Percentiles rank a stretch among this genome's conserved stretches.
Conservation (phyloP, 208 protist genomes). For the Crithidia acanthocephali region DNA sequence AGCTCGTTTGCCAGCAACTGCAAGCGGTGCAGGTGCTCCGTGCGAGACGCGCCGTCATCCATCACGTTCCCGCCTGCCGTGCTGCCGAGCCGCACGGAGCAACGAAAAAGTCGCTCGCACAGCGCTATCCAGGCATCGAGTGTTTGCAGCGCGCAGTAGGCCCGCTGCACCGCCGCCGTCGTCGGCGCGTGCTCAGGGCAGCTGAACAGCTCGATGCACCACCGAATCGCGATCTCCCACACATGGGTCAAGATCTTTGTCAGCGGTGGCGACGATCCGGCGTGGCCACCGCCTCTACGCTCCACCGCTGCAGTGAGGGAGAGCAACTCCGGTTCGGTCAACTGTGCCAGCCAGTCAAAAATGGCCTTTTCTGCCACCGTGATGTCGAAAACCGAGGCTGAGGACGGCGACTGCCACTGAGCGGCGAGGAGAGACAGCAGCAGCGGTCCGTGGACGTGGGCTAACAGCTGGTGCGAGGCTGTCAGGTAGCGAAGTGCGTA, state of each 20-base stretch:
- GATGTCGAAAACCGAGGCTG: constrained; percentile 11
- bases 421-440: constrained; percentile 15
- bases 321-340: constrained; percentile 4
- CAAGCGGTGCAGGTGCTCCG: constrained; percentile 17
- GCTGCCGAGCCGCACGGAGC: background rate
- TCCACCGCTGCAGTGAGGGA: constrained; percentile 8
- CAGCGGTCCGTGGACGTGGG: constrained; percentile 31
- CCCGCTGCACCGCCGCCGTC: background rate
- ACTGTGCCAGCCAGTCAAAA: constrained; percentile 13
- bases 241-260: constrained; percentile 20
- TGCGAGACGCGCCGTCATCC: background rate
- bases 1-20: constrained; percentile 31
- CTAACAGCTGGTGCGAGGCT: constrained; percentile 8
- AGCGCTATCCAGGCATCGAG: constrained; percentile 21
- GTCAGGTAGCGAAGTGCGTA: constrained; percentile 17
- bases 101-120: constrained; percentile 19
- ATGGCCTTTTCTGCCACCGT: constrained; percentile 15
- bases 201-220: constrained; percentile 24
- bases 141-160: background rate
- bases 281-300: background rate
- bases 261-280: background rate
- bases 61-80: background rate
- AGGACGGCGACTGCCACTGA: constrained; percentile 10
- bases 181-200: background rate
- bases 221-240: constrained; percentile 30